Percentiles rank a stretch among this genome's conserved stretches.
phyloP scores from a whole-genome alignment of 2,329 filamentous ascomycete genomes.

The Trichoderma oligosporum region DNA sequence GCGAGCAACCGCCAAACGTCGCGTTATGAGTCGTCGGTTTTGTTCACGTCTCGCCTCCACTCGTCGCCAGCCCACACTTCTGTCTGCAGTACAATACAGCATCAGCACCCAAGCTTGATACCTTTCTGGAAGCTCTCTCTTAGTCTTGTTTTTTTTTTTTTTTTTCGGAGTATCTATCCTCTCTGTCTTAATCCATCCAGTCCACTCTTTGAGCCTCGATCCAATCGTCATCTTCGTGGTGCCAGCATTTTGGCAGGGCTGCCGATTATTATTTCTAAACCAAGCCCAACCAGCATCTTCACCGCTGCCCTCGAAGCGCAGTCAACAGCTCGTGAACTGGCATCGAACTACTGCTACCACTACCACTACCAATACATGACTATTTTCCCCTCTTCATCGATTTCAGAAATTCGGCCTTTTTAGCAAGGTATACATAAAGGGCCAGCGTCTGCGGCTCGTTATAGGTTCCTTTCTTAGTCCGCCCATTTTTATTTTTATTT shows the following conservation, averaged over 20 bases:
- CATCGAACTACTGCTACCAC: no score
- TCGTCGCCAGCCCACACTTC: conserved; percentile 19
- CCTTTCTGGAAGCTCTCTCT: conserved; percentile 16
- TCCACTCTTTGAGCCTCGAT: conserved; percentile 16
- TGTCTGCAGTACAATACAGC: conserved; percentile 16
- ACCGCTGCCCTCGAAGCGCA: conserved; percentile 10
- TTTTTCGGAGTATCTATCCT: conserved; percentile 4
- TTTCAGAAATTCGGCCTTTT: not conserved
- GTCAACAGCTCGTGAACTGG: not conserved
- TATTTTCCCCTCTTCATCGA: not conserved
- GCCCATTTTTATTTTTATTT: conserved; percentile 21
- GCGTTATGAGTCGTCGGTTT: conserved; percentile 25
- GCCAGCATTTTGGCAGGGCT: not conserved
- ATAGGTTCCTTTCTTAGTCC: not conserved
- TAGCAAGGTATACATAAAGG: not conserved
- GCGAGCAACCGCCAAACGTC: conserved; percentile 22
- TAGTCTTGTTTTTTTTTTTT: conserved; percentile 15
- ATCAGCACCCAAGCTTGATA: conserved; percentile 14
- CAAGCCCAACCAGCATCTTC: not conserved
- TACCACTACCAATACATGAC: not conserved
- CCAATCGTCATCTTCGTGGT: not conserved
- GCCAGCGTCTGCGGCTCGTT: not conserved
- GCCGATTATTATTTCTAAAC: not conserved
- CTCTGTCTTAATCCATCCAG: conserved; percentile 12
- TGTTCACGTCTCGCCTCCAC: conserved; percentile 20